A percentile compares a stretch with the other conserved stretches of the same genome.
Evolutionary conservation across 345 rosid genomes (phyloP).

Genomic region (Mercurialis annua): DNA sequence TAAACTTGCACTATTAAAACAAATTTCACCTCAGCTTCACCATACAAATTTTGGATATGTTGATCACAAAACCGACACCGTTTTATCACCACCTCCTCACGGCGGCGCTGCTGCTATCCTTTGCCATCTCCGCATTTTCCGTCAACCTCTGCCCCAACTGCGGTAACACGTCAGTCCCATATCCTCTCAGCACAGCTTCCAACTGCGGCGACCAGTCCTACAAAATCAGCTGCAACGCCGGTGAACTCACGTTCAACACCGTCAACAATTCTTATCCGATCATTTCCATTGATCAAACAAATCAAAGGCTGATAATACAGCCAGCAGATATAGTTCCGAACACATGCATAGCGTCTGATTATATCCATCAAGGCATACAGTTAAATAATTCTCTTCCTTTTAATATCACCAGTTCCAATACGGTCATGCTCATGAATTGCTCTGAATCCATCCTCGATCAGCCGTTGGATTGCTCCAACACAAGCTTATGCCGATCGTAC

Average conservation of each 20-base stretch:
- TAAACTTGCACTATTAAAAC: no score
- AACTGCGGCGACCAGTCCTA: constrained; percentile 33
- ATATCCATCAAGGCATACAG: constrained; percentile 30
- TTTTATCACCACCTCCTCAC: constrained; percentile 24
- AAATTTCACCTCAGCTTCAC: no score
- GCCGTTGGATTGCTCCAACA: constrained; percentile 34
- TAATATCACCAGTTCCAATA: constrained; percentile 43
- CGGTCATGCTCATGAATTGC: constrained; percentile 45
- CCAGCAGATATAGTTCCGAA: constrained; percentile 29
- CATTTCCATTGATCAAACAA: constrained; percentile 26
- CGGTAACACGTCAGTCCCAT: constrained; percentile 29
- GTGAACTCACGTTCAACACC: constrained; percentile 23
- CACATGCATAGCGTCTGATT: constrained; percentile 37
- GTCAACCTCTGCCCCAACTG: constrained; percentile 18
- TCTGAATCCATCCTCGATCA: constrained; percentile 21
- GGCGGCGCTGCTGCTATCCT: constrained; percentile 29
- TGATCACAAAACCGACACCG: constrained; percentile 11
- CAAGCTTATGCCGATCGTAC: constrained; percentile 43
- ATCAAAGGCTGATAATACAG: constrained; percentile 35
- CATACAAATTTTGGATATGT: no score
- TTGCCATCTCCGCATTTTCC: background rate
- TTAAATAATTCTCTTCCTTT: constrained; percentile 35
- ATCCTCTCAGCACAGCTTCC: constrained; percentile 30
- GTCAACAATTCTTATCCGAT: constrained; percentile 42
- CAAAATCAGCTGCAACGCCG: constrained; percentile 24